These are phyloP conservation scores for Suillus paluster DNA, from an alignment of 768 basidiomycete species.

Conservation along the genomic window DNA sequence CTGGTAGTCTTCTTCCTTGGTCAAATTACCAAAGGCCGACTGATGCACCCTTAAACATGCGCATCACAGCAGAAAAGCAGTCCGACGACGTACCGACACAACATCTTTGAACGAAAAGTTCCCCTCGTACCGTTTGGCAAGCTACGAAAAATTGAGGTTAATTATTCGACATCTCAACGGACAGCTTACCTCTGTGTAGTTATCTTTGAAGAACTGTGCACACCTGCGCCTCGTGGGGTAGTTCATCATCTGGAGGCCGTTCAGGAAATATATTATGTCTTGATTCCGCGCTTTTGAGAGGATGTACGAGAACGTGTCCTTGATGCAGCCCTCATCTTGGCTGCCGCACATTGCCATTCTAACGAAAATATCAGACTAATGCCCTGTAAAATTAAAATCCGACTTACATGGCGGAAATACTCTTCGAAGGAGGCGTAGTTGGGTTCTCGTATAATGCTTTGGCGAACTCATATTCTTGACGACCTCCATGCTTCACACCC, in stretches of 20 bases:
- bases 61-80: neutral
- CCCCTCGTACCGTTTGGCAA: slow-evolving; percentile 72
- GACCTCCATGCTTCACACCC: slow-evolving; percentile 78
- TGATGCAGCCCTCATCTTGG: slow-evolving; percentile 56
- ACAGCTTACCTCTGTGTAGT: slow-evolving; percentile 63
- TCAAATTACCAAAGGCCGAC: slow-evolving; percentile 50
- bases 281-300: slow-evolving; percentile 56
- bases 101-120: slow-evolving; percentile 62
- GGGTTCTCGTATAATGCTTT: slow-evolving; percentile 72
- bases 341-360: slow-evolving; percentile 62
- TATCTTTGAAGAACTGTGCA: slow-evolving; percentile 66
- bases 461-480: slow-evolving; percentile 73
- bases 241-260: slow-evolving; percentile 63
- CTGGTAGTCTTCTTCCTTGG: slow-evolving; percentile 69
- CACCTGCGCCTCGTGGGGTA: slow-evolving; percentile 54
- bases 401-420: slow-evolving; percentile 67
- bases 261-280: slow-evolving; percentile 68
- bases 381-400: neutral
- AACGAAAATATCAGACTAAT: slow-evolving; percentile 6
- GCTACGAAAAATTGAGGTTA: slow-evolving; percentile 35
- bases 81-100: slow-evolving; percentile 48
- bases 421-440: slow-evolving; percentile 70
- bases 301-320: slow-evolving; percentile 68
- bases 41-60: slow-evolving; percentile 27
- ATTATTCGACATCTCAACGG: neutral